Base-by-base conservation (phyloP, 192 early-diverging fungal species). In the Coemansia sp. region DNA sequence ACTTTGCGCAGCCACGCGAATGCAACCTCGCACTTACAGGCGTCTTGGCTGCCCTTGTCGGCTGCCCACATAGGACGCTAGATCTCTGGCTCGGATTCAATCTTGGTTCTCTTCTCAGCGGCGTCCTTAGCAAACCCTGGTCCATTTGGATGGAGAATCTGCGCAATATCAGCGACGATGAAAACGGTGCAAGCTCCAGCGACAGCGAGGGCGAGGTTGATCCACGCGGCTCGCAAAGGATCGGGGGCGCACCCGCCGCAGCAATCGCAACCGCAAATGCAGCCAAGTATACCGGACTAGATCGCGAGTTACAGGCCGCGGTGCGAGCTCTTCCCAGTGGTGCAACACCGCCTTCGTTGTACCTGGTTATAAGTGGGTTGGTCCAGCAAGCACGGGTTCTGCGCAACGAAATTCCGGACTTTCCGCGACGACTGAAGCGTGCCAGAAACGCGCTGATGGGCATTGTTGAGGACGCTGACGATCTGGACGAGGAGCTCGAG, bases 21-120 rank as follows among this genome's bases (percentile, higher is more conserved):
- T 84, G 95, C 58, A 98, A 98, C 64, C 65, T 98, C 67, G 92
- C 93, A 0, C 72, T 98, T 22, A 98, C 95, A 0, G 93, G 92
- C 22, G 89, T 95, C 22, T 69, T 98, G 24, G 84, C 90, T 0
- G 87, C 90, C n/a, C 72, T 98, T 53, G 87, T 88, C 1, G 72
- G 91, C 7, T 91, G 89, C 42, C 87, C 87, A 1, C 83, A 85
- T 55, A 78, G 88, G 7, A 87, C 85, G 27, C 66, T 91, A 27
- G 88, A 89, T 41, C 46, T 66, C 30, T 75, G 89, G 89, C 47
- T 91, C 70, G 87, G 76, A 70, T 58, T 78, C 82, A 70, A 84
- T 82, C 50, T 78, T 23, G 55, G 62, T 0, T 41, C 65, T 4
- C 33, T 78, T 62, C 69, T 78, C 9, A 48, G 49, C 18, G 75